Base-by-base conservation (phyloP, 2,329 filamentous ascomycete genomes). In the Podosphaera xanthii region DNA sequence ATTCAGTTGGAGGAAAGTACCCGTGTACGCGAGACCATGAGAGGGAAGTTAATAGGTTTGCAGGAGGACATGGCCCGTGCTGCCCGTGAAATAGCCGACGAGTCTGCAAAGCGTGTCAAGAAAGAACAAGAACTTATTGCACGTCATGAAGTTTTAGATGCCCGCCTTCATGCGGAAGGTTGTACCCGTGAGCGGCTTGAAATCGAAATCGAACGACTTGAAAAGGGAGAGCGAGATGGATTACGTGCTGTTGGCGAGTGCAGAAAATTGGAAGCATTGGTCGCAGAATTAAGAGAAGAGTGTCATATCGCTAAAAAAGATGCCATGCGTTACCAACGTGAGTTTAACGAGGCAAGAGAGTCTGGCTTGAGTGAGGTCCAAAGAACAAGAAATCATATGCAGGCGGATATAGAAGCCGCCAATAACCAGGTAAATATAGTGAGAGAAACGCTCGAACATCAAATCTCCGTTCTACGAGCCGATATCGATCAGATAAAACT, bases 1-100 rank as follows among this genome's bases (percentile, higher is more conserved):
- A 79, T 79, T 53, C 89, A 94, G 68, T 80, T 92, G 49, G 83
- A 92, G 67, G 90, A 95, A 72, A 91, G 88, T 67, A 82, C 90
- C 67, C 82, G 84, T 63, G 79, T 94, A 61, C 84, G 89, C 60
- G 87, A 95, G 69, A 82, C 78, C 61, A 90, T 94, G 79, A 84
- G 88, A 64, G 76, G 76, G 69, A 94, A 92, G 71, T 86, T 96
- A 67, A 81, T 91, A 65, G 82, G 82, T 61, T 75, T 98, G 46
- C 90, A 97, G 71, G 80, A 88, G 63, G 88, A 96, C 65, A 91
- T 97, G 84, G 79, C 82, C 38, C 76, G 76, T 59, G 86, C 88
- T 56, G 83, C 87, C 58, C 81, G 81, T 54, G 84, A 94, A 62
- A 82, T 96, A 62, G 82, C 85, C 31, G 82, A 86, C 65, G 90